Evolutionary conservation across 2,329 filamentous ascomycete species (phyloP), one percentile per base, ranked within the genome.

Genomic region (Furcasterigmium sp.): DNA sequence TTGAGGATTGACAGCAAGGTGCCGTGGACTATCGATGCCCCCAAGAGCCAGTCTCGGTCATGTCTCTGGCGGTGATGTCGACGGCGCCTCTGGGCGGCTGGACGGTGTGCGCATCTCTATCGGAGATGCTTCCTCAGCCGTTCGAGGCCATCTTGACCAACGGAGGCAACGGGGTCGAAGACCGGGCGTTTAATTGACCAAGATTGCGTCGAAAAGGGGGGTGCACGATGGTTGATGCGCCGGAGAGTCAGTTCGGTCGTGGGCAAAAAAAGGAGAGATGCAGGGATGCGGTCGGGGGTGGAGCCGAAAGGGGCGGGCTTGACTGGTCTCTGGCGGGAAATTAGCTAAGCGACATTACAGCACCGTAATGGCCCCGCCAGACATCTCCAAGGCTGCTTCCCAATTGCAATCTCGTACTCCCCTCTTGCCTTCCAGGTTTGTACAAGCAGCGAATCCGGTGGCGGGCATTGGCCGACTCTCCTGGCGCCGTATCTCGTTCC

Each of bases 341-440:
- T 50, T 50, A 50, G 48, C 48, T 50, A 46, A 50, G 48, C 48
- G 48, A 50, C 34, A 50, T 50, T 50, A 41, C 44, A 37, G 46
- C 41, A 45, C 43, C 48, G 43, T 30, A 30, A 48, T 46, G 47
- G 45, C 40, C 43, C 32, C 32, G 23, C 23, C 7, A 26, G 23
- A 26, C 23, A 11, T 26, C 23, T 26, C 7, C 23, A 17, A 26
- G 39, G 11, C 29, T 34, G 39, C 32, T 41, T 41, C 30, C 39
- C 32, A 25, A n/a, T n/a, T n/a, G n/a, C n/a, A n/a, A n/a, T n/a
- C n/a, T n/a, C n/a, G n/a, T n/a, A n/a, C n/a, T n/a, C n/a, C n/a
- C n/a, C n/a, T n/a, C n/a, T n/a, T n/a, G n/a, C n/a, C n/a, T n/a
- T n/a, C n/a, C n/a, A n/a, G n/a, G n/a, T n/a, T n/a, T n/a, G n/a